Evolutionary conservation across 2,329 filamentous ascomycete genomes (phyloP).

Genomic region (Remersonia thermophila): DNA sequence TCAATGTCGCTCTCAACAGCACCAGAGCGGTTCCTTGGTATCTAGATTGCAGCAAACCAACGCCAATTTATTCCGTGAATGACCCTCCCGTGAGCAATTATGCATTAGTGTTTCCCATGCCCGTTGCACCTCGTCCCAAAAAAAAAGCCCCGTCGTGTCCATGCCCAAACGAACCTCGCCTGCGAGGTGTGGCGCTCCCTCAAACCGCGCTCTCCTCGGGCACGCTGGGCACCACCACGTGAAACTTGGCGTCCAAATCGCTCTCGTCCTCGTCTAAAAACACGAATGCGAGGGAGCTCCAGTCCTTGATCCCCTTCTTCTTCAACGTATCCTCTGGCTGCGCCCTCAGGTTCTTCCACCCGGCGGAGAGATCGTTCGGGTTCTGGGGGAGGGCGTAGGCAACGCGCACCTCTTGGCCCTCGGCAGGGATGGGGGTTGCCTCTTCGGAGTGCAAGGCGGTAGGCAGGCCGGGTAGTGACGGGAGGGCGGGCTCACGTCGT

Average conservation of each 20-base stretch:
- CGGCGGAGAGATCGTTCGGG: conserved; percentile 31
- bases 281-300: conserved; percentile 37
- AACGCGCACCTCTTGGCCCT: conserved; percentile 25
- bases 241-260: conserved; percentile 26
- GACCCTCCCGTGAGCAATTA: too few species aligned
- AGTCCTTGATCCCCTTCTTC: conserved; percentile 33
- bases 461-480: too few species aligned
- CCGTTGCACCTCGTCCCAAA: too few species aligned
- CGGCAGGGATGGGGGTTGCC: conserved; percentile 28
- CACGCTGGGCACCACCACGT: conserved; percentile 25
- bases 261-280: conserved; percentile 29
- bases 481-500: too few species aligned
- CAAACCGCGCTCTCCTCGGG: conserved; percentile 24
- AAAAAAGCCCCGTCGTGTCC: too few species aligned
- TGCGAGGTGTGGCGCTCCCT: too few species aligned
- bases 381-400: conserved; percentile 35
- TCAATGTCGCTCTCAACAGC: too few species aligned
- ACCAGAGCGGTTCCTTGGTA: too few species aligned
- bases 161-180: too few species aligned
- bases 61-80: too few species aligned
- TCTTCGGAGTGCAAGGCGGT: conserved; percentile 12
- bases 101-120: too few species aligned
- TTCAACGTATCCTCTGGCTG: conserved; percentile 27
- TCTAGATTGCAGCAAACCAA: too few species aligned
- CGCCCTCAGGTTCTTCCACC: conserved; percentile 37